These are phyloP conservation scores for Penicillium steckii DNA, from an alignment of 495 filamentous ascomycete species.

Conservation along the genomic window DNA sequence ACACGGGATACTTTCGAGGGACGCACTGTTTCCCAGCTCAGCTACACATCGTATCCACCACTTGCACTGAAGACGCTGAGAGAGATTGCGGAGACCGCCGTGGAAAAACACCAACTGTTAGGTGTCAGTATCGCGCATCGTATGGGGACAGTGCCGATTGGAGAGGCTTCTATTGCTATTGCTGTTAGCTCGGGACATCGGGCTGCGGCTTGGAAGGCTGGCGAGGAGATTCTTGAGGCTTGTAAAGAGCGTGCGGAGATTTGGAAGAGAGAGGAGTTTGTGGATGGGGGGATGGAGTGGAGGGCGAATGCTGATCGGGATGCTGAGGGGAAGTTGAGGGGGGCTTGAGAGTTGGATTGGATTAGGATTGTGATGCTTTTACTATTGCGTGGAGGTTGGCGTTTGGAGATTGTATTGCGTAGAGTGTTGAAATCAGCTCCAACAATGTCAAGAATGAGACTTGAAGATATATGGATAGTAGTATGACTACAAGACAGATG, in stretches of 20 bases:
- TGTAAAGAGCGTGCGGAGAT: slow-evolving; percentile 87
- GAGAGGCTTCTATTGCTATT: slow-evolving; percentile 90
- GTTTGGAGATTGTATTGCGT: neutral
- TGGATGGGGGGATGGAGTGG: slow-evolving; percentile 78
- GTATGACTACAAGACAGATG: too few species aligned
- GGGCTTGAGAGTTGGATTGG: neutral
- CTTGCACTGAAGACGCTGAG: slow-evolving; percentile 75
- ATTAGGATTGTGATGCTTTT: too few species aligned
- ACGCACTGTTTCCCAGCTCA: slow-evolving; percentile 72
- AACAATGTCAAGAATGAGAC: too few species aligned
- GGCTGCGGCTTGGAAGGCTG: slow-evolving; percentile 83
- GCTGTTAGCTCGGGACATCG: slow-evolving; percentile 84
- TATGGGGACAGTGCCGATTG: slow-evolving; percentile 81
- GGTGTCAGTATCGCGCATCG: slow-evolving; percentile 81
- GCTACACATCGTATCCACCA: slow-evolving; percentile 78
- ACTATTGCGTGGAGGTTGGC: neutral
- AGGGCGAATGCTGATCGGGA: slow-evolving; percentile 83
- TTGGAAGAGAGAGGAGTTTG: slow-evolving; percentile 95
- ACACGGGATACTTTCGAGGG: slow-evolving; percentile 80
- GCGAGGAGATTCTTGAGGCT: slow-evolving; percentile 84
- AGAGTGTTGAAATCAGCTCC: too few species aligned
- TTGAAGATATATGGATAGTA: too few species aligned
- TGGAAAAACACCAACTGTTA: slow-evolving; percentile 57
- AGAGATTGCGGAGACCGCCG: slow-evolving; percentile 60
- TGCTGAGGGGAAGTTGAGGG: slow-evolving; percentile 39